Percentiles rank a stretch among this genome's conserved stretches.
Conservation (phyloP, 2,329 filamentous ascomycete species). For the Aspergillus uvarum region DNA sequence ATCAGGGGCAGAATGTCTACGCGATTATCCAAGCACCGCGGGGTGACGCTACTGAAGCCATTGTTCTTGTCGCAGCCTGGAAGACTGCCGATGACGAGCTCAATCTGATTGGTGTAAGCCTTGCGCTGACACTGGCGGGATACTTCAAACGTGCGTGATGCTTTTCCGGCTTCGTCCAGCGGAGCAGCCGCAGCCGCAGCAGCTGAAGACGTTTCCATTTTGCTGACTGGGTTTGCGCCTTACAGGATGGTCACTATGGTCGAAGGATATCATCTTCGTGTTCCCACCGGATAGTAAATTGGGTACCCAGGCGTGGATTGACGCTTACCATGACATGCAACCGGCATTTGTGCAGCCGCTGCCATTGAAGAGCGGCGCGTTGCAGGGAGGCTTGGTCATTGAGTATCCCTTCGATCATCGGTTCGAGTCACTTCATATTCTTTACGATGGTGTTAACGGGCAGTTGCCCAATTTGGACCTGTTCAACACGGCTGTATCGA, state of each 20-base stretch:
- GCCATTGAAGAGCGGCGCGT: conserved; percentile 84
- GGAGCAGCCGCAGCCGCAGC: neutral
- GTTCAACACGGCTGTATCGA: conserved; percentile 87
- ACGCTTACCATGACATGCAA: conserved; percentile 93
- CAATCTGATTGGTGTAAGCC: conserved; percentile 83
- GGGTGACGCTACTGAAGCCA: conserved; percentile 94
- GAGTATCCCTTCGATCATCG: conserved; percentile 84
- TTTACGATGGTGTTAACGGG: conserved; percentile 94
- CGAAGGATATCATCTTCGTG: conserved; percentile 94
- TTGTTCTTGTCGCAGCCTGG: conserved; percentile 90
- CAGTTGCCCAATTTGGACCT: conserved; percentile 94
- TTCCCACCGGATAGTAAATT: conserved; percentile 85
- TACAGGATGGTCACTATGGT: conserved; percentile 91
- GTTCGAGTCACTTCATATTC: conserved; percentile 84
- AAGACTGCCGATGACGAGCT: conserved; percentile 73
- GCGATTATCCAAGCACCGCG: conserved; percentile 89
- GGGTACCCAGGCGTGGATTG: conserved; percentile 94
- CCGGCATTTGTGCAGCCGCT: conserved; percentile 69
- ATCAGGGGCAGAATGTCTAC: conserved; percentile 86
- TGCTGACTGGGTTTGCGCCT: conserved; percentile 16
- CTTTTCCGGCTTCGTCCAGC: neutral
- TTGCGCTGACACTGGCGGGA: conserved; percentile 81
- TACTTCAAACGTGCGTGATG: conserved; percentile 77
- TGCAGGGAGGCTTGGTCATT: conserved; percentile 90
- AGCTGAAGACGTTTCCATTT: neutral